Conservation (phyloP, 768 basidiomycete species). For the Coprinopsis cinerea region DNA sequence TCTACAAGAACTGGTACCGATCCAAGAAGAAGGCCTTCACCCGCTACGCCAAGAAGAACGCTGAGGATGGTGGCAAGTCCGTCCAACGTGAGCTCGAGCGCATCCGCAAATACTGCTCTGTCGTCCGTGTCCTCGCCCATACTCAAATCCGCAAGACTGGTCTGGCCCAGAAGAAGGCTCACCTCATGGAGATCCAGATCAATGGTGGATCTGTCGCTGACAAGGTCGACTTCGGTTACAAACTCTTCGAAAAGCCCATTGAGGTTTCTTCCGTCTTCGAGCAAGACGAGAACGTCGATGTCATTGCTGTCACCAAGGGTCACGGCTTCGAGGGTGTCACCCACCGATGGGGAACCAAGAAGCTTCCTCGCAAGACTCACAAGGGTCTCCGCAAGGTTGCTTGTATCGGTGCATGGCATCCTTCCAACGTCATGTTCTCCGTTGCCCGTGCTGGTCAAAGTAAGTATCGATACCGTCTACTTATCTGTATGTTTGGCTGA, state of each 20-base stretch:
- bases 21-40: constrained; percentile 99
- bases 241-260: constrained; percentile 94
- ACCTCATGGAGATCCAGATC: constrained; percentile 99
- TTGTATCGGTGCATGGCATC: constrained; percentile 98
- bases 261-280: constrained; percentile 85
- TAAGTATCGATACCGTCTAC: constrained; percentile 37
- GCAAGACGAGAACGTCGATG: constrained; percentile 93
- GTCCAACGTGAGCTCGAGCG: constrained; percentile 95
- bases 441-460: constrained; percentile 99
- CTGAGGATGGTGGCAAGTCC: constrained; percentile 90
- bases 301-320: constrained; percentile 98
- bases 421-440: constrained; percentile 99
- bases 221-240: constrained; percentile 94
- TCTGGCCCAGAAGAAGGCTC: constrained; percentile 98
- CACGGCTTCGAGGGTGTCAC: constrained; percentile 99
- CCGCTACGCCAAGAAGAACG: constrained; percentile 98
- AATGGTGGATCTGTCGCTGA: constrained; percentile 95
- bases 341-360: constrained; percentile 99
- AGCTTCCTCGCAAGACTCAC: constrained; percentile 97
- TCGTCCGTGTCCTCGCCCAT: constrained; percentile 98
- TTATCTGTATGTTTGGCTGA: constrained; percentile 5
- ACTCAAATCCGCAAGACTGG: constrained; percentile 98
- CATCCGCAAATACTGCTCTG: constrained; percentile 99
- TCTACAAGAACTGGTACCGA: constrained; percentile 99
- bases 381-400: constrained; percentile 99